Conservation (phyloP, 2,329 filamentous ascomycete species). For the Ascocoryne sarcoides region DNA sequence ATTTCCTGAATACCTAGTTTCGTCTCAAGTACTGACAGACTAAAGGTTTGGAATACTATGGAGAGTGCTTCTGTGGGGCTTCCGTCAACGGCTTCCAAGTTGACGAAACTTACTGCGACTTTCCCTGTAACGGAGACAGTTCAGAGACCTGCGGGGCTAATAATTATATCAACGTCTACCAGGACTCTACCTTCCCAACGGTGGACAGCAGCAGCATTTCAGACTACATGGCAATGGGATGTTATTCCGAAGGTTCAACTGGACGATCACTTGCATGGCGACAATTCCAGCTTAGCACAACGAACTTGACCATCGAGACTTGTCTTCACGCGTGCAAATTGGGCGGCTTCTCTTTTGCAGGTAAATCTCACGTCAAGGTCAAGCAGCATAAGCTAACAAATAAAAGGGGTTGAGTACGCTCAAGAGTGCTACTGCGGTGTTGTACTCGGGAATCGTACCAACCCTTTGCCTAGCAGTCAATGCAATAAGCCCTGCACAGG, state of each 20-base stretch:
- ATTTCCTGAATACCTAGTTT: no score
- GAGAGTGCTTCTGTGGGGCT: slow-evolving; percentile 27
- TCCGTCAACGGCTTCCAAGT: slow-evolving; percentile 27
- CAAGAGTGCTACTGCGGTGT: slow-evolving; percentile 35
- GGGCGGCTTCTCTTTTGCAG: slow-evolving; percentile 30
- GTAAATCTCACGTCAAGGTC: no score
- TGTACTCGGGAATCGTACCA: slow-evolving; percentile 27
- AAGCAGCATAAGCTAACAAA: no score
- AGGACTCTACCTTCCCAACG: slow-evolving; percentile 29
- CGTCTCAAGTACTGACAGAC: no score
- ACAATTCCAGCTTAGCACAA: slow-evolving; percentile 26
- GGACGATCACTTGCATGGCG: slow-evolving; percentile 25
- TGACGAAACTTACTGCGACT: slow-evolving; percentile 20
- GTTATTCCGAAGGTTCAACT: slow-evolving; percentile 32
- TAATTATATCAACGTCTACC: slow-evolving; percentile 25
- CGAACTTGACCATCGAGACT: slow-evolving; percentile 27
- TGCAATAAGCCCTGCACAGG: slow-evolving; percentile 31
- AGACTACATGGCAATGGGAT: slow-evolving; percentile 30
- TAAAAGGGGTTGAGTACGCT: slow-evolving; percentile 31
- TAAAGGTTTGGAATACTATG: slow-evolving; percentile 15
- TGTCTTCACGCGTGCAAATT: slow-evolving; percentile 32
- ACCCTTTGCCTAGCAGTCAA: slow-evolving; percentile 12
- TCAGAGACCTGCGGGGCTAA: slow-evolving; percentile 22
- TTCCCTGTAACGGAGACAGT: slow-evolving; percentile 19
- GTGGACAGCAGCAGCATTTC: slow-evolving; percentile 22